Base-by-base conservation (phyloP, 495 filamentous ascomycete genomes). In the Lophium mytilinum region DNA sequence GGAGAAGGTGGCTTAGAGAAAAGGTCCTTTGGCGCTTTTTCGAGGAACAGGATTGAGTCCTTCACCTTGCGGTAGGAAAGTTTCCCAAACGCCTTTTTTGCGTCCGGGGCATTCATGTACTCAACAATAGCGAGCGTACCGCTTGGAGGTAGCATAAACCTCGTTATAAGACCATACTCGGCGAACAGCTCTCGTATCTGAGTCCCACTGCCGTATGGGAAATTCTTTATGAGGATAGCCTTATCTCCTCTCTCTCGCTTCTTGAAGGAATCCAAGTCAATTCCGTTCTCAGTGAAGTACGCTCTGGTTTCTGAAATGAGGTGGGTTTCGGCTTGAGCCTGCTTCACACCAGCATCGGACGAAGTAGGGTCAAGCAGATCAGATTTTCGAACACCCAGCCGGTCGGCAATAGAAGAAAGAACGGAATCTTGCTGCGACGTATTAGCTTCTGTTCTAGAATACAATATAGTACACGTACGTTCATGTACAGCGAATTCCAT, bases 401-500 rank as follows among this genome's bases (percentile, higher is more conserved):
- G 85, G 65, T 88, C 81, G 39, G 94, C 87, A 43, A 96, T 81
- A 12, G 90, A 92, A 41, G 88, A 86, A 72, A 96, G 90, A 39
- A 97, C 91, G 41, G 93, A 89, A 77, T 99, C 91, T 45, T 79
- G 69, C 82, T 85, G n/a, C 19, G 36, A 50, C 75, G 62, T 75
- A 72, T 63, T 37, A 54, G 46, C 15, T n/a, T 1, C 33, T 10
- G 10, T 43, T 7, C 34, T 34, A 39, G 15, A 9, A 56, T 3
- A 1, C 1, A 35, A n/a, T 33, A 64, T 24, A 33, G 35, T 17
- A 24, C 53, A 73, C 78, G 74, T 73, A 94, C 89, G 71, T 85
- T 96, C 90, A 98, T 93, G 70, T 93, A 97, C 43, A 98, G 75
- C 14, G 90, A 90, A 74, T 97, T 98, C 94, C 93, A 98, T 68